A percentile compares a stretch with the other conserved stretches of the same genome.
phyloP scores from a whole-genome alignment of 2,329 filamentous ascomycete genomes.

The Trichoderma afroharzianum region DNA sequence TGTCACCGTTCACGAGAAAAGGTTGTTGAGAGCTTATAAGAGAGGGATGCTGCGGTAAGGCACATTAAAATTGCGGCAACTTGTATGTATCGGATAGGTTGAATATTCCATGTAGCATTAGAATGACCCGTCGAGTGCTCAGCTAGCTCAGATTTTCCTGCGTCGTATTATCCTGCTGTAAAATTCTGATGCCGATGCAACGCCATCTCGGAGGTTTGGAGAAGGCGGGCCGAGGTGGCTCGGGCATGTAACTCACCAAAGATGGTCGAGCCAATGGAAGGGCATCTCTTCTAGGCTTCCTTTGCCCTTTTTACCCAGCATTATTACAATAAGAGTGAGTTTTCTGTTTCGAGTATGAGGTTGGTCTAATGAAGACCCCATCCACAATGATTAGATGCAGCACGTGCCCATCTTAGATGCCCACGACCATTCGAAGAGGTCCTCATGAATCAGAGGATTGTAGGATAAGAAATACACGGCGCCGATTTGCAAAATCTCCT shows the following conservation, averaged over 20 bases:
- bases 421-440: background rate
- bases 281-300: background rate
- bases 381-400: background rate
- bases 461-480: background rate
- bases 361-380: background rate
- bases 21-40: background rate
- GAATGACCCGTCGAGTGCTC: background rate
- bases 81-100: background rate
- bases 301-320: background rate
- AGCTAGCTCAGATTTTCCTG: background rate
- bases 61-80: background rate
- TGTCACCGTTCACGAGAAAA: background rate
- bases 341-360: background rate
- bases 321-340: background rate
- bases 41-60: background rate
- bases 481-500: background rate
- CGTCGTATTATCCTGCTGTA: background rate
- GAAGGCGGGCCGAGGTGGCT: background rate
- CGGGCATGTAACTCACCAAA: background rate
- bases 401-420: background rate
- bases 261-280: background rate
- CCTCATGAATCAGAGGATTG: background rate
- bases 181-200: background rate
- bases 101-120: background rate
- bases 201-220: background rate